Base-by-base conservation (phyloP, 805 yeast genomes). In the Candida khao-thaluensis region DNA sequence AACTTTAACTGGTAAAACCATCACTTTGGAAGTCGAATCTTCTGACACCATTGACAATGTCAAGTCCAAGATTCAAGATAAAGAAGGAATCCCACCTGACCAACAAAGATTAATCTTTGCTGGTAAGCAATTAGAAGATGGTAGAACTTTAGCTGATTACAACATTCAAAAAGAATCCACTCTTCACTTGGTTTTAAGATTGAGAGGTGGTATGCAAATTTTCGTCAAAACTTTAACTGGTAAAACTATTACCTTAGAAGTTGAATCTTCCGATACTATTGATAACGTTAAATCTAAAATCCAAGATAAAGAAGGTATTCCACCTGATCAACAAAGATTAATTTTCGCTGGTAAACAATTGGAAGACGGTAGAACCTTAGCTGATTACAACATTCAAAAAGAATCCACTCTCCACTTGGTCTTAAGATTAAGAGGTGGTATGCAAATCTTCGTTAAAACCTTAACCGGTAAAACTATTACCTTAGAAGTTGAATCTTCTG, bases 111-210 rank as follows among this genome's bases (percentile, higher is more conserved):
- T 93, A 66, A 91, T 91, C 82, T 91, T 93, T 69, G 98, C 98
- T 67, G 99, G 99, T 80, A 91, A 91, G 82, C 99, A 91, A 79
- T 86, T 91, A 67, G 97, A 91, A 79, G 97, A 91, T 65, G 97
- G 97, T 69, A 88, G 98, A 82, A 93, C 98, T 57, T 80, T 91
- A 61, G 85, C 96, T 56, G 98, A 91, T 80, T 93, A 93, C 95
- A 91, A 91, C 89, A 93, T 91, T 77, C 98, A 91, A 79, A 91
- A 91, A 85, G 99, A 91, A 81, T 91, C 99, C 50, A 91, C 99
- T 53, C 75, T 91, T 45, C 97, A 90, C 72, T 81, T 90, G 74
- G 96, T 90, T 59, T 79, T 90, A 53, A 90, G 96, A 83, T 83
- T 89, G 74, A 87, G 96, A 82, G 96, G 95, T 81, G 74, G 74